These are phyloP conservation scores for Dissophora globulifera DNA, from an alignment of 192 early-diverging fungal species.

Conservation along the genomic window DNA sequence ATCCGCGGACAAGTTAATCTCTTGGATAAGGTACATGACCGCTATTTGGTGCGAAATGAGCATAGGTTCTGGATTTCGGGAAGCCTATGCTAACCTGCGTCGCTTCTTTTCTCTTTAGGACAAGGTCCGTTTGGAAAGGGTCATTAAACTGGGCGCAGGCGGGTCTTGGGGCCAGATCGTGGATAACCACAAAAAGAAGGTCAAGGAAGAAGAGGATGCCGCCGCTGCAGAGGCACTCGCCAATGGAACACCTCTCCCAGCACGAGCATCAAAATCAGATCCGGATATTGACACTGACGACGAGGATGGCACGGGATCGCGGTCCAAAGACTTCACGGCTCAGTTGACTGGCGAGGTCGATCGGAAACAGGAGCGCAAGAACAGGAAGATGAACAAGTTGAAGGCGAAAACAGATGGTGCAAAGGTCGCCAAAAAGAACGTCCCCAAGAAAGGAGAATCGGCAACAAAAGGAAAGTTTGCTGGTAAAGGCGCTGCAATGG, in stretches of 20 bases:
- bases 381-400: constrained; percentile 52
- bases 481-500: background rate
- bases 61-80: no score
- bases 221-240: constrained; percentile 34
- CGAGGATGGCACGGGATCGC: constrained; percentile 8
- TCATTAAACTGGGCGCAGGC: constrained; percentile 54
- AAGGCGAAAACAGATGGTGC: constrained; percentile 49
- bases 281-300: constrained; percentile 27
- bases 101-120: constrained; percentile 26
- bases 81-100: no score
- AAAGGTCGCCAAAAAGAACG: constrained; percentile 32
- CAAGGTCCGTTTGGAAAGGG: constrained; percentile 51
- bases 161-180: constrained; percentile 52
- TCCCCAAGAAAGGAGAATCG: background rate
- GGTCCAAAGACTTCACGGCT: constrained; percentile 31
- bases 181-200: constrained; percentile 52
- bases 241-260: constrained; percentile 35
- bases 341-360: constrained; percentile 51
- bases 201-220: constrained; percentile 43
- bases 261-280: constrained; percentile 1
- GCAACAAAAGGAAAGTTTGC: background rate
- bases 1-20: constrained; percentile 59
- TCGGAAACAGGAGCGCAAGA: constrained; percentile 54
- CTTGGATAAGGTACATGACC: constrained; percentile 58
- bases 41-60: no score